Evolutionary conservation across 345 rosid genomes (phyloP).

Genomic region (Litchi chinensis): DNA sequence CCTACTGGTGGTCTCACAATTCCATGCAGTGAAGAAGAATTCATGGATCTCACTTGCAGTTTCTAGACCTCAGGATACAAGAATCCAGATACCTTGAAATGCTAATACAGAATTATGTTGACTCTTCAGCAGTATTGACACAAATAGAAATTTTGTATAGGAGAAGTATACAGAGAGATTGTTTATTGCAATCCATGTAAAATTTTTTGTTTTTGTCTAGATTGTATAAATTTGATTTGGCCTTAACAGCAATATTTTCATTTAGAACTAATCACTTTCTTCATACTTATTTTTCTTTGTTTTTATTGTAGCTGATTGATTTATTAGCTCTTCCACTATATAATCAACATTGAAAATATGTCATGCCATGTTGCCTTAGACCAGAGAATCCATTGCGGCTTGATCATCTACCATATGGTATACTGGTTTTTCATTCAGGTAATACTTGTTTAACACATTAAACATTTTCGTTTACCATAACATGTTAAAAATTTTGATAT

Average conservation of each 20-base stretch:
- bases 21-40: slow-evolving; percentile 27
- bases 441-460: not conserved
- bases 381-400: not conserved
- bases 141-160: not conserved
- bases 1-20: slow-evolving; percentile 30
- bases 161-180: not conserved
- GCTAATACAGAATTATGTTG: no score
- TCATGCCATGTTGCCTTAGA: not conserved
- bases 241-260: no score
- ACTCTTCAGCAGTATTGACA: not conserved
- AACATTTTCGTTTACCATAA: not conserved
- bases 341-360: not conserved
- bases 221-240: not conserved
- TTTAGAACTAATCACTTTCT: no score
- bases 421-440: no score
- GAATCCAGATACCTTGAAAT: no score
- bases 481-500: no score
- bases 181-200: not conserved
- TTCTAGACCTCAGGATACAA: not conserved
- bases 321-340: not conserved
- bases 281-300: no score
- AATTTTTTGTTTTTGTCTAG: not conserved
- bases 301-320: no score
- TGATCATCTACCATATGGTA: not conserved
- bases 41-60: slow-evolving; percentile 24